Base-by-base conservation (phyloP, 768 basidiomycete genomes). In the Hericium erinaceus region DNA sequence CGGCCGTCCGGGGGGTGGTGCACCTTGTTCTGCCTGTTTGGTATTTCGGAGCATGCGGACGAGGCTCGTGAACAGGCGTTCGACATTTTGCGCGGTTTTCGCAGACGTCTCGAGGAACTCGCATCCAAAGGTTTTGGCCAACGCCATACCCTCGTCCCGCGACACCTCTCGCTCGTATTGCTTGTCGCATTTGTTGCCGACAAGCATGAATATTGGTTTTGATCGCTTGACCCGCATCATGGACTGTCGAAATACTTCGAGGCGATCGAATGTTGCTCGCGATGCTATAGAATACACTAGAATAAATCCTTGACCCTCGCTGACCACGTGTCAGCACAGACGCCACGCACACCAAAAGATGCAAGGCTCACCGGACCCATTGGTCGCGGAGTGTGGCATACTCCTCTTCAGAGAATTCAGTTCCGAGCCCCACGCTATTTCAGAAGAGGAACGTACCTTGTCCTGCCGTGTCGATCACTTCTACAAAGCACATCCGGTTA, bases 81-180 rank as follows among this genome's bases (percentile, higher is more conserved):
- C 93, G 58, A 98, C 91, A 68, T 98, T 95, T 67, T 85, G 79
- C 51, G 94, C 85, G 39, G 92, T 94, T 77, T 95, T 95, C 39
- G 95, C 95, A n/a, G 87, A 91, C 37, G 95, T 94, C 71, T 98
- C 95, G 70, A 93, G 85, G 71, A 98, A 95, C 58, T 90, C 89
- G 75, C 93, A 97, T 53, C 91, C 90, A 62, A 95, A 86, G 55
- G 82, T 77, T 63, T 83, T 80, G 37, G 97, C 95, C 55, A 95
- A 74, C 9, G 82, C 80, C 16, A 80, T 77, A 12, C 93, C 97
- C 64, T 98, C 94, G 66, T 95, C 92, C 62, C 82, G 84, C 49
- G 91, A 88, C 10, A 98, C 94, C 68, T 95, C 93, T 38, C 94
- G 83, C 64, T 91, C 88, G 62, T 85, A 85, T n/a, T 82, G 80